Conservation (phyloP, 345 rosid genomes). For the Citrus mangshanensis region DNA sequence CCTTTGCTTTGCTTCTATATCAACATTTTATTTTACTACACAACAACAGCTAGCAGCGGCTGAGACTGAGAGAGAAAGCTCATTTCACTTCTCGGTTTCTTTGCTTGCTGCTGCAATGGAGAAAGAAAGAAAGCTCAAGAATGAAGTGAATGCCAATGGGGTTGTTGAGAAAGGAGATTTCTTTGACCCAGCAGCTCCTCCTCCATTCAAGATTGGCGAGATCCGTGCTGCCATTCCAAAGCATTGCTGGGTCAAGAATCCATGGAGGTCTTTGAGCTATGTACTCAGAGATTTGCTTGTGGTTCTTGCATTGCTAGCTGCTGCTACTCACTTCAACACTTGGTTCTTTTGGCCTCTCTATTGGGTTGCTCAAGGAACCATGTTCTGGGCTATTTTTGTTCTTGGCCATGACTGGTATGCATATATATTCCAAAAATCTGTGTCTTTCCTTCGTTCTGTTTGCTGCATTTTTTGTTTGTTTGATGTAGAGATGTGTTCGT, state of each 20-base stretch:
- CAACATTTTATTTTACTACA: not conserved
- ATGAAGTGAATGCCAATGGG: constrained; percentile 9
- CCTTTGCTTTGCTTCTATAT: not conserved
- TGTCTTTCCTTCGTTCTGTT: not conserved
- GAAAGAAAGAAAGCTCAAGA: not conserved
- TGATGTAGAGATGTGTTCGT: constrained; percentile 7
- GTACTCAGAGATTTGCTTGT: constrained; percentile 56
- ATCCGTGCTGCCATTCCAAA: constrained; percentile 71
- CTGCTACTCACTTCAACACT: constrained; percentile 42
- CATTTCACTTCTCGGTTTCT: not conserved
- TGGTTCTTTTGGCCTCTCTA: constrained; percentile 68
- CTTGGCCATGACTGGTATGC: constrained; percentile 87
- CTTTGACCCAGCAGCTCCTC: constrained; percentile 63
- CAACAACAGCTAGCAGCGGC: not conserved
- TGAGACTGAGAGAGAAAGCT: not conserved
- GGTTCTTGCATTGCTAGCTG: constrained; percentile 42
- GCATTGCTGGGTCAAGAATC: constrained; percentile 73
- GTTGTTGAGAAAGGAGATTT: not conserved
- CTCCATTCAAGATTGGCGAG: constrained; percentile 64
- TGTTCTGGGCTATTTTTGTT: constrained; percentile 86
- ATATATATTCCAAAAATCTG: no score
- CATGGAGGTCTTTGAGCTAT: constrained; percentile 65
- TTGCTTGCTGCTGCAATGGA: not conserved
- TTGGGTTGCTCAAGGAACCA: constrained; percentile 78
- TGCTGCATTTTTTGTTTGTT: not conserved